These are phyloP conservation scores for Climacium dendroides DNA, from an alignment of 225 moss, liverwort and hornwort genomes.

Conservation along the genomic window DNA sequence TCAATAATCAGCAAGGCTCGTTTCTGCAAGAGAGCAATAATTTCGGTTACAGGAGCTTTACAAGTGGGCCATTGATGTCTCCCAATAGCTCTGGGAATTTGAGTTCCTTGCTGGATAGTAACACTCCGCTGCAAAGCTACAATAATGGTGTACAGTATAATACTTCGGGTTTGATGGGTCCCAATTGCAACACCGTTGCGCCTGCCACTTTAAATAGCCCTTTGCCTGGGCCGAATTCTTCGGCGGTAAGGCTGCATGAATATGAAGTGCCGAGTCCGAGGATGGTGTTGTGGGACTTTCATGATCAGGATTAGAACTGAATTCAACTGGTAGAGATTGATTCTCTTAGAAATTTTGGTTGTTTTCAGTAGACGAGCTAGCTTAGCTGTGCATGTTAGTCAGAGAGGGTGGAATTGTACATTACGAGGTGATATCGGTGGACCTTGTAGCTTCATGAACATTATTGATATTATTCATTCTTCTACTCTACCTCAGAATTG, in stretches of 20 bases:
- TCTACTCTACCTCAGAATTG: not conserved
- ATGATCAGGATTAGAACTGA: not conserved
- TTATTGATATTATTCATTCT: not conserved
- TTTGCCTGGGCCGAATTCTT: not conserved
- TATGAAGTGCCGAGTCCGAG: slow-evolving; percentile 20
- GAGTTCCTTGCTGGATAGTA: not conserved
- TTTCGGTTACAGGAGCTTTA: slow-evolving; percentile 1
- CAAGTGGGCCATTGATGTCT: slow-evolving; percentile 1
- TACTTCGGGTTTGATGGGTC: not conserved
- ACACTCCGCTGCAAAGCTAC: not conserved
- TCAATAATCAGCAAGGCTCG: not conserved
- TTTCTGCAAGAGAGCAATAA: not conserved
- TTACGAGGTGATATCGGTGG: not conserved
- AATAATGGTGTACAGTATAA: not conserved
- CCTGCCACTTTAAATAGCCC: not conserved
- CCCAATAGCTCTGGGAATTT: not conserved
- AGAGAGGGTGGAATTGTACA: slow-evolving; percentile 5
- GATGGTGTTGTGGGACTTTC: slow-evolving; percentile 39
- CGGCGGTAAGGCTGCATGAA: slow-evolving; percentile 7
- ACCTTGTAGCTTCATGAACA: not conserved
- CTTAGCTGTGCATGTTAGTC: not conserved
- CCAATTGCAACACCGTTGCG: not conserved
- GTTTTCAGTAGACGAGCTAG: not conserved
- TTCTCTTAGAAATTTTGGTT: not conserved
- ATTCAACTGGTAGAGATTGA: not conserved